phyloP scores from a whole-genome alignment of 352 stramenopile genomes.

The Aphanomyces stellatus region DNA sequence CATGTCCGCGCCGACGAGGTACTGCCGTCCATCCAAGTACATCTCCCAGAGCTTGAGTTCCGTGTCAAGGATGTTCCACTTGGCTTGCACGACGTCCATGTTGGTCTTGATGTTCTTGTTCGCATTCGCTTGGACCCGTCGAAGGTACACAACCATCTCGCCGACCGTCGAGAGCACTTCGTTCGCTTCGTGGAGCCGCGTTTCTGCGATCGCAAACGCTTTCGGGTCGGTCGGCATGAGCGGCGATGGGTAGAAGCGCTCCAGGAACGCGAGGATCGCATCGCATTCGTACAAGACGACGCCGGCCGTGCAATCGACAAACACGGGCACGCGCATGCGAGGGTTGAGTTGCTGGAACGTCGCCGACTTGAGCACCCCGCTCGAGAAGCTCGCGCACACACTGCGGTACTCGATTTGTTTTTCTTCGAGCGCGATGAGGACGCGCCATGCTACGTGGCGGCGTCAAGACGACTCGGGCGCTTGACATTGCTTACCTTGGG shows the following conservation, averaged over 20 bases:
- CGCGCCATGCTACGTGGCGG: conserved; percentile 49
- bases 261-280: conserved; percentile 75
- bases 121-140: conserved; percentile 26
- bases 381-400: conserved; percentile 76
- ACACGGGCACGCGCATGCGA: conserved; percentile 71
- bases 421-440: conserved; percentile 71
- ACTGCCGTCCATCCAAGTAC: conserved; percentile 54
- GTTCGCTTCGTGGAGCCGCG: conserved; percentile 70
- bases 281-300: conserved; percentile 65
- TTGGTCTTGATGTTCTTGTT: conserved; percentile 41
- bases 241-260: conserved; percentile 42
- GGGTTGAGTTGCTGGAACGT: conserved; percentile 73
- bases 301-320: conserved; percentile 36
- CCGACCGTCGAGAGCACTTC: conserved; percentile 77
- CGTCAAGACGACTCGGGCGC: neutral
- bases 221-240: conserved; percentile 25
- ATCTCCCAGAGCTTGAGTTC: conserved; percentile 72
- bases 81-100: conserved; percentile 45
- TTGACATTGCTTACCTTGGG: conserved; percentile 41
- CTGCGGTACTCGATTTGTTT: conserved; percentile 69
- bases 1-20: conserved; percentile 51
- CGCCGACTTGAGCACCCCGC: conserved; percentile 67
- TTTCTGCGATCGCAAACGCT: conserved; percentile 61
- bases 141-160: conserved; percentile 71
- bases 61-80: conserved; percentile 55